Base-by-base conservation (phyloP, 768 basidiomycete species). In the Lentinula lateritia region DNA sequence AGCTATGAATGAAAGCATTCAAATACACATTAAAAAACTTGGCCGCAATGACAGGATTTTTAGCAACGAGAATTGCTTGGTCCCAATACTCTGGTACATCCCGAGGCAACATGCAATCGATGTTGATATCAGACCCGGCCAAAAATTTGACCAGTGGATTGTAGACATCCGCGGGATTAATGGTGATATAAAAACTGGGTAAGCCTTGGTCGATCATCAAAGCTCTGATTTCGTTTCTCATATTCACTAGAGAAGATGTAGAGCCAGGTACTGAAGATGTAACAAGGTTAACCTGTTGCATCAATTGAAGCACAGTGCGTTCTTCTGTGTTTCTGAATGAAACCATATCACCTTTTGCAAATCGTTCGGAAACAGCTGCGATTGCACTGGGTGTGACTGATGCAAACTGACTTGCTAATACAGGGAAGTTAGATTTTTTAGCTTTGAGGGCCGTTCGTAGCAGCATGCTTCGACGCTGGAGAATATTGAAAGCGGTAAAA, bases 141-240 rank as follows among this genome's bases (percentile, higher is more conserved):
- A 81, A 52, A 54, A 80, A 72, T 38, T 73, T 72, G 0, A 83
- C 70, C 3, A 82, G 1, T 1, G 78, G 78, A 66, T 75, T 78
- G 39, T 77, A 71, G 0, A 77, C 65, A 60, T 79, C 78, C 13
- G 73, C 72, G 20, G 80, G 80, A 68, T 81, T 81, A 2, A 80
- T 71, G 0, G 80, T 83, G 1, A 83, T 53, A 62, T 71, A 83
- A 36, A 81, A 76, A n/a, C 65, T 73, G 3, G 77, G 79, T 1
- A 76, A 12, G 0, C 80, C 78, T n/a, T 71, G 60, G 0, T 68
- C 63, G 5, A 70, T 67, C 42, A 74, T 77, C 13, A 79, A 36
- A 0, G 53, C 69, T 2, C 70, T 52, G 20, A 79, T 78, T 63
- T 80, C 72, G 71, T 80, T 80, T 0, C 74, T 23, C 23, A 23